phyloP scores from a whole-genome alignment of 768 basidiomycete species.

The Cubamyces lactineus region DNA sequence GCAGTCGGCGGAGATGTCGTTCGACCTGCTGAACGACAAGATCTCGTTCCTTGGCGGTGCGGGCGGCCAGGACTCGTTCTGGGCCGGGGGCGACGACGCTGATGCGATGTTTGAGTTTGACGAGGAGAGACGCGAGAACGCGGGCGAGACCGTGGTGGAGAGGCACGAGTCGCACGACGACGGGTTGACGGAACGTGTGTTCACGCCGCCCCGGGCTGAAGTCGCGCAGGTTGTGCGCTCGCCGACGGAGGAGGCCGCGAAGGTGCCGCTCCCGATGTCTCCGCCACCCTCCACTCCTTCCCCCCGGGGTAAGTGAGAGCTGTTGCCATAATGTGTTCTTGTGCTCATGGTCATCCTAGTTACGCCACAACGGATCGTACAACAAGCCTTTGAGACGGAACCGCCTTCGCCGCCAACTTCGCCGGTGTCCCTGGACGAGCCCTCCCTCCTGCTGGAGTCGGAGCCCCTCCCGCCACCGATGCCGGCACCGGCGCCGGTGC shows the following conservation, averaged over 20 bases:
- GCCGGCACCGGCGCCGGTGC: constrained; percentile 28
- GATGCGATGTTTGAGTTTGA: constrained; percentile 29
- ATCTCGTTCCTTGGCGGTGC: constrained; percentile 35
- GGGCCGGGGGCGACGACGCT: constrained; percentile 29
- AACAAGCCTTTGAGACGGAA: not conserved
- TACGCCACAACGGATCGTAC: constrained; percentile 1
- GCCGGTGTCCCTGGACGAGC: constrained; percentile 16
- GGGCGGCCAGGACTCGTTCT: constrained; percentile 34
- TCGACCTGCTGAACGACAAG: constrained; percentile 41
- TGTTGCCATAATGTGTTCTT: not conserved
- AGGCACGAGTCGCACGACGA: constrained; percentile 21
- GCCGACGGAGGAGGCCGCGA: constrained; percentile 10
- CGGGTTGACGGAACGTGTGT: not conserved
- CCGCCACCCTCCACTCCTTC: constrained; percentile 10
- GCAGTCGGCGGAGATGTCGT: constrained; percentile 39
- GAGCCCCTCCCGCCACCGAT: constrained; percentile 13
- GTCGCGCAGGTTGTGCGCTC: not conserved
- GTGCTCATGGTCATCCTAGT: not conserved
- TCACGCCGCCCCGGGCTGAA: constrained; percentile 3
- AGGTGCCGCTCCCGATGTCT: constrained; percentile 18
- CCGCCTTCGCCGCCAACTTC: constrained; percentile 19
- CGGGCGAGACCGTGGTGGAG: constrained; percentile 26
- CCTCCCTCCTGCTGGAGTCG: constrained; percentile 17
- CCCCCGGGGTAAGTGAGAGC: constrained; percentile 3
- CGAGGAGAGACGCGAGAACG: constrained; percentile 8